Percentiles rank a stretch among this genome's conserved stretches.
Evolutionary conservation across 1,284 basidiomycete genomes (phyloP).

Genomic region (Leucoagaricus sp.): DNA sequence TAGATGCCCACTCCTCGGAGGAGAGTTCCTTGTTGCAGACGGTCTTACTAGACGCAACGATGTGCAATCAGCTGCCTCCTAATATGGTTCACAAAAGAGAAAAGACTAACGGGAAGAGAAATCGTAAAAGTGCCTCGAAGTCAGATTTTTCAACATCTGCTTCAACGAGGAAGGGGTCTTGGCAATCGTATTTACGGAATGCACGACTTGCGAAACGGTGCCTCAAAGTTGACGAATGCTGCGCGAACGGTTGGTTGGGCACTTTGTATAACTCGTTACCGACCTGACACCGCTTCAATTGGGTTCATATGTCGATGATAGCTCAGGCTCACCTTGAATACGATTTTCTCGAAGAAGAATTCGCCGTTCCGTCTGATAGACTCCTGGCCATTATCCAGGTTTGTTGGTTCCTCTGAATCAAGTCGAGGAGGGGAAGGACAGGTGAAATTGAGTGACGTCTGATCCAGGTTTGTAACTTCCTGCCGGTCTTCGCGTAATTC

Average conservation of each 20-base stretch:
- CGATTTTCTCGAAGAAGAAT: constrained; percentile 10
- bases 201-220: neutral
- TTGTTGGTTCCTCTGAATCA: neutral
- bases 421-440: neutral
- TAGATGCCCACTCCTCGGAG: constrained; percentile 7
- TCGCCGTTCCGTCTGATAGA: neutral
- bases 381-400: too few species aligned
- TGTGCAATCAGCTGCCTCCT: too few species aligned
- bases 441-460: neutral
- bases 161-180: constrained; percentile 1
- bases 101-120: constrained; percentile 11
- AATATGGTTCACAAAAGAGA: too few species aligned
- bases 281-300: neutral
- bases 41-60: neutral
- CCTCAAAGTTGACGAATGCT: constrained; percentile 7
- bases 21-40: neutral
- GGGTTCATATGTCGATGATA: neutral
- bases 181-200: constrained; percentile 5
- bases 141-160: neutral
- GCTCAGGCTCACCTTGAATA: constrained; percentile 5
- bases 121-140: constrained; percentile 1
- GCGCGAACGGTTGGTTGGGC: constrained; percentile 6
- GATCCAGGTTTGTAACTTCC: neutral
- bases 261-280: constrained; percentile 4
- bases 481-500: neutral